Evolutionary conservation across 345 rosid genomes (phyloP), one percentile per base, ranked within the genome.

Genomic region (Eucalyptus sp.): DNA sequence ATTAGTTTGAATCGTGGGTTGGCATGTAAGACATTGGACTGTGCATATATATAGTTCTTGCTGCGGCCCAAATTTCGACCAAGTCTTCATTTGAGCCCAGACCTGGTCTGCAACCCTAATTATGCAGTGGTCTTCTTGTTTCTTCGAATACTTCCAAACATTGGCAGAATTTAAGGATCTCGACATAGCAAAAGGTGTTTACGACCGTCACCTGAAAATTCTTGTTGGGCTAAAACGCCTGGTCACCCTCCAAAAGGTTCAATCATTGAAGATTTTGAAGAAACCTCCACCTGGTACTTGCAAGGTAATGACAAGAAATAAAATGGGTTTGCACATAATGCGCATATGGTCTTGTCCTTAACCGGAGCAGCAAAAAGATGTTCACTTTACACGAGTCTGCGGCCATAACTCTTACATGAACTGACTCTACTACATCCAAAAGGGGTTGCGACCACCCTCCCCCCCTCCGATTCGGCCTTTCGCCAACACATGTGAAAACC

Each of bases 401-500:
- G 41, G 22, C 29, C 84, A 22, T 18, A 10, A 41, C 84, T 41
- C 84, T 58, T 58, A 84, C 84, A 58, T 60, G 27, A 20, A 33
- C 31, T 62, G 68, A 52, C 58, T 52, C 25, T 62, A 62, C 68
- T 27, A 12, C 17, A 62, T 13, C 68, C 68, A 62, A 62, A 62
- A 62, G 68, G 68, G 33, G 13, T 6, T 62, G 68, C 4, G 68
- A 62, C 68, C 68, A 62, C 31, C 33, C 68, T 62, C 64, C 64
- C 62, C 4, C 29, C 13, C 62, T 56, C 62, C 5, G n/a, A 60
- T 60, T 24, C 86, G 44, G 83, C 87, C 60, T 68, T 71, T 90
- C 89, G 54, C 66, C 24, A 31, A 52, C 27, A n/a, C 93, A 91
- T 87, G 94, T 91, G 92, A 91, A 91, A 88, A 37, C 85, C 92